Percentiles rank a stretch among this genome's conserved stretches.
phyloP scores from a whole-genome alignment of 345 rosid genomes.

The Populus pruinosa region DNA sequence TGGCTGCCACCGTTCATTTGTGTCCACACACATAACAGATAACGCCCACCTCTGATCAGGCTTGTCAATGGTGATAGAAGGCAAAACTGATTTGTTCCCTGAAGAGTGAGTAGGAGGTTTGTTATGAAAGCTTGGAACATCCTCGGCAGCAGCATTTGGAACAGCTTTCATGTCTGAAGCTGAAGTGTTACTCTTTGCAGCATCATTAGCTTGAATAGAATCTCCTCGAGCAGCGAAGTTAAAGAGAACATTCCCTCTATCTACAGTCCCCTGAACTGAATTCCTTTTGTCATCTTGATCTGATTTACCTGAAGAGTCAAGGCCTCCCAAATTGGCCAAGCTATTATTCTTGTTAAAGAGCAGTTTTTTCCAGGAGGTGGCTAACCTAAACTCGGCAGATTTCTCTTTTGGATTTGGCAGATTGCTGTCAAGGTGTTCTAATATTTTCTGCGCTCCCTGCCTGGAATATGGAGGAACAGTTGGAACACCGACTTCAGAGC shows the following conservation, averaged over 20 bases:
- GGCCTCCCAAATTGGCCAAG: conserved; percentile 28
- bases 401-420: conserved; percentile 61
- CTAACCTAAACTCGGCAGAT: conserved; percentile 66
- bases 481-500: conserved; percentile 39
- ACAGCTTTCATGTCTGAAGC: conserved; percentile 31
- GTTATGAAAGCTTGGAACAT: conserved; percentile 25
- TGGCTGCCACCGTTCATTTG: too few relatives aligned
- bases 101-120: conserved; percentile 46
- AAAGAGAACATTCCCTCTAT: conserved; percentile 29
- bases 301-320: conserved; percentile 21
- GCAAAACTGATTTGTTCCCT: conserved; percentile 53
- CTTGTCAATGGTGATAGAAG: conserved; percentile 54
- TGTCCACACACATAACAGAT: too few relatives aligned
- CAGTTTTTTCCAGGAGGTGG: conserved; percentile 52
- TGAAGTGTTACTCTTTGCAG: conserved; percentile 24
- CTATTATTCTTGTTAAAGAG: conserved; percentile 31
- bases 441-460: conserved; percentile 69
- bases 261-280: conserved; percentile 34
- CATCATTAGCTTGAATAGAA: conserved; percentile 22
- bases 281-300: conserved; percentile 28
- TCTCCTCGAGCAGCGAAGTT: conserved; percentile 29
- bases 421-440: conserved; percentile 76
- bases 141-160: conserved; percentile 28
- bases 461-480: conserved; percentile 71
- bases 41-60: conserved; percentile 46